Evolutionary conservation across 140 eudicot species (phyloP).

Genomic region (Erigeron philadelphicus): DNA sequence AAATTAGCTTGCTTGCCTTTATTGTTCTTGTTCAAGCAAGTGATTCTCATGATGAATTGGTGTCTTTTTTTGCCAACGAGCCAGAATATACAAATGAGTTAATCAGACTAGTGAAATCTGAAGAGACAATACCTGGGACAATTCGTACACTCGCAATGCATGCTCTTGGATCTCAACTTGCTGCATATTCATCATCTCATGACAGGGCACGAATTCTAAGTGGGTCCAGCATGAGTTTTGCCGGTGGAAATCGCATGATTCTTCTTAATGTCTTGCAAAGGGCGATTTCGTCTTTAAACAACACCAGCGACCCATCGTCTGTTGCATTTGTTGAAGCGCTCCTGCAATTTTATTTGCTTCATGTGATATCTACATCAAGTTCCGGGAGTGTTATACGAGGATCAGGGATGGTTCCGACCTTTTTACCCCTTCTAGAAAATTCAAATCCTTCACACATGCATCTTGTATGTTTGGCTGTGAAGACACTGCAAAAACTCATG

Average conservation of each 20-base stretch:
- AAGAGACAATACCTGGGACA: conserved; percentile 68
- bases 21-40: conserved; percentile 91
- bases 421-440: conserved; percentile 87
- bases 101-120: conserved; percentile 85
- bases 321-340: conserved; percentile 93
- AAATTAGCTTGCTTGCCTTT: conserved; percentile 80
- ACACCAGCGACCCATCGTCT: conserved; percentile 68
- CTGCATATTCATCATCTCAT: conserved; percentile 94
- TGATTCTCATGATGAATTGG: conserved; percentile 92
- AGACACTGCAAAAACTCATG: conserved; percentile 93
- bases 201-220: conserved; percentile 84
- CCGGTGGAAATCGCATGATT: conserved; percentile 90
- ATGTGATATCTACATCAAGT: conserved; percentile 89
- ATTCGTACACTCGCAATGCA: conserved; percentile 85
- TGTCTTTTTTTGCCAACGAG: conserved; percentile 89
- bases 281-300: conserved; percentile 75
- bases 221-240: conserved; percentile 87
- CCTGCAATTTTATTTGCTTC: conserved; percentile 85
- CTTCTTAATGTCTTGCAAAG: conserved; percentile 84
- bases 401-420: conserved; percentile 97
- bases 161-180: conserved; percentile 91
- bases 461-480: conserved; percentile 87
- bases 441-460: conserved; percentile 72
- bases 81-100: conserved; percentile 95
- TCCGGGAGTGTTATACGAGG: conserved; percentile 87